Evolutionary conservation across 2,329 filamentous ascomycete genomes (phyloP).

Genomic region (Microdochium paspali): DNA sequence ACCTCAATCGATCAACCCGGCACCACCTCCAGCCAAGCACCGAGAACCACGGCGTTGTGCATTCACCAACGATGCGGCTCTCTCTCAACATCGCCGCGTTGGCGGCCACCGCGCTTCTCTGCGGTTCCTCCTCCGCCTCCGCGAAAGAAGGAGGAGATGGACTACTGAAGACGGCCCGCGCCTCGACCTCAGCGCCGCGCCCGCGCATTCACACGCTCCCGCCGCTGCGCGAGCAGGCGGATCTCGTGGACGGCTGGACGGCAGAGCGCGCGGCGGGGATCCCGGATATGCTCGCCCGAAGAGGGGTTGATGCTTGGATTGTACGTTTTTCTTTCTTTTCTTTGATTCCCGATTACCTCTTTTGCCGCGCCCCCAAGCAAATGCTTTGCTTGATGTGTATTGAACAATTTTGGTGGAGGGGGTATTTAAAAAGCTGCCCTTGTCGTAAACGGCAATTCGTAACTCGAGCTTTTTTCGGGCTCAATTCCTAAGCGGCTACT

Average conservation of each 20-base stretch:
- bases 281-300: constrained; percentile 30
- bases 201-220: constrained; percentile 28
- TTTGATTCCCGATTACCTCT: no score
- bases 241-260: constrained; percentile 33
- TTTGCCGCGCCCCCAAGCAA: no score
- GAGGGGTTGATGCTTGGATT: constrained; percentile 38
- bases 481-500: no score
- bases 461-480: no score
- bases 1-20: no score
- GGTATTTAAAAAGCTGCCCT: no score
- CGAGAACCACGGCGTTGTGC: no score
- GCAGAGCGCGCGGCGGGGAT: constrained; percentile 29
- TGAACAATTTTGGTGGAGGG: no score
- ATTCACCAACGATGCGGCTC: background rate
- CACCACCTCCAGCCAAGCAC: no score
- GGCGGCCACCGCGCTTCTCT: background rate
- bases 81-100: background rate
- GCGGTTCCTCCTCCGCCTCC: background rate
- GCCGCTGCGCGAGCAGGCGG: constrained; percentile 31
- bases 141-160: background rate
- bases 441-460: no score
- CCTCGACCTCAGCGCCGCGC: background rate
- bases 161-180: background rate
- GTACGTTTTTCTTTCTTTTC: no score
- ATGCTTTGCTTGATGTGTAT: no score